A percentile compares a stretch with the other conserved stretches of the same genome.
phyloP scores from a whole-genome alignment of 345 rosid genomes.

The Euphorbia tirucalli region DNA sequence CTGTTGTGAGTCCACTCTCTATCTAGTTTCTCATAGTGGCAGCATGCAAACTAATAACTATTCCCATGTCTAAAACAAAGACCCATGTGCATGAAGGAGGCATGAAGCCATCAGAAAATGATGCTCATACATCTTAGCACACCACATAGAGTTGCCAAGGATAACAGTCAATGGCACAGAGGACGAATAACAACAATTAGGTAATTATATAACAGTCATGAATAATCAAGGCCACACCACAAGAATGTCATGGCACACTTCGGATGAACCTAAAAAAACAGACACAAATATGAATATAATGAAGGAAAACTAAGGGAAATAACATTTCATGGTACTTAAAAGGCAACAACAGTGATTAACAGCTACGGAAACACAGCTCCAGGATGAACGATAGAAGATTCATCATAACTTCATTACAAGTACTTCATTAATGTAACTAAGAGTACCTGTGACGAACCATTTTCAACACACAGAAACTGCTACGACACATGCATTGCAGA shows the following conservation, averaged over 20 bases:
- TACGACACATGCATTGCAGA: background rate
- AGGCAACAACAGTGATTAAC: background rate
- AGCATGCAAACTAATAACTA: background rate
- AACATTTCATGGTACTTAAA: background rate
- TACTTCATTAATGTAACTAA: background rate
- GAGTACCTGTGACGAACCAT: background rate
- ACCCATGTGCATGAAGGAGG: background rate
- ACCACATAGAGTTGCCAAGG: background rate
- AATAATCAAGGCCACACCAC: background rate
- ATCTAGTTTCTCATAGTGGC: background rate
- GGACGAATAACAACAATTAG: background rate
- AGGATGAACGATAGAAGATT: background rate
- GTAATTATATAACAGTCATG: background rate
- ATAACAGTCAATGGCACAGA: background rate
- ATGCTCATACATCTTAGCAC: background rate
- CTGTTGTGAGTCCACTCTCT: background rate
- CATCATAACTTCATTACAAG: background rate
- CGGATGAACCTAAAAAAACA: background rate
- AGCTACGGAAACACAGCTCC: background rate
- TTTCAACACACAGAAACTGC: background rate
- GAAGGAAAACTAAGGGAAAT: background rate
- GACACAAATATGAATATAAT: background rate
- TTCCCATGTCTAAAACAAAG: background rate
- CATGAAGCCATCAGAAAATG: background rate
- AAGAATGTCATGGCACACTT: background rate